phyloP scores from a whole-genome alignment of 805 yeast genomes.

The Candida nonsorbophila region DNA sequence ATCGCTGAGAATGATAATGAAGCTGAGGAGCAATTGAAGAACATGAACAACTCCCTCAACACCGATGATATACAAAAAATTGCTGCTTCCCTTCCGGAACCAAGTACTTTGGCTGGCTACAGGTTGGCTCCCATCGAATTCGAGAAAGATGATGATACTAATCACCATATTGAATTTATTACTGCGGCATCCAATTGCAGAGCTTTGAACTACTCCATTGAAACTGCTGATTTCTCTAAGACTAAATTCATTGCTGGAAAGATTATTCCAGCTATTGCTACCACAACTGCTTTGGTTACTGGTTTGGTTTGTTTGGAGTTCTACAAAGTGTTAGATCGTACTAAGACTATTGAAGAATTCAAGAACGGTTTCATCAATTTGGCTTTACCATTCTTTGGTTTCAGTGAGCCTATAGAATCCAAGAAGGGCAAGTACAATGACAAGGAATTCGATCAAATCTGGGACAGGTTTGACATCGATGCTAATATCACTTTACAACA shows the following conservation, averaged over 20 bases:
- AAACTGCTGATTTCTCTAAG: slow-evolving; percentile 80
- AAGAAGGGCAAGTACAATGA: slow-evolving; percentile 75
- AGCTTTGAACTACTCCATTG: slow-evolving; percentile 86
- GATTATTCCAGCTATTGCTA: slow-evolving; percentile 98
- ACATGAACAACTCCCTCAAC: slow-evolving; percentile 39
- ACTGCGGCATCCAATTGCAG: slow-evolving; percentile 94
- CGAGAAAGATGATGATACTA: slow-evolving; percentile 96
- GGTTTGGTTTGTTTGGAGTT: slow-evolving; percentile 91
- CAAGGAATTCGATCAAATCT: slow-evolving; percentile 77
- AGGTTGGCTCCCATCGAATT: slow-evolving; percentile 86
- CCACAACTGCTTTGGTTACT: slow-evolving; percentile 96
- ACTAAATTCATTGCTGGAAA: slow-evolving; percentile 98
- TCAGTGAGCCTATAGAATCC: slow-evolving; percentile 92
- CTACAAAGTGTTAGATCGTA: slow-evolving; percentile 91
- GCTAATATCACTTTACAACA: slow-evolving; percentile 75
- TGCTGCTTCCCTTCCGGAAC: slow-evolving; percentile 80
- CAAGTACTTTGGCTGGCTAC: slow-evolving; percentile 84
- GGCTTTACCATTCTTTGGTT: slow-evolving; percentile 88
- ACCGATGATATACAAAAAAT: slow-evolving; percentile 61
- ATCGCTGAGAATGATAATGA: slow-evolving; percentile 86
- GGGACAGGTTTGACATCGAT: slow-evolving; percentile 87
- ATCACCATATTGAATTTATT: slow-evolving; percentile 94
- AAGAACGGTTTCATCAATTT: slow-evolving; percentile 13
- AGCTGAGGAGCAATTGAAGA: slow-evolving; percentile 72
- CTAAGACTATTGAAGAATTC: slow-evolving; percentile 39